Conservation (phyloP, 441 rosid genomes). For the Bocquillonia castaneifolia region DNA sequence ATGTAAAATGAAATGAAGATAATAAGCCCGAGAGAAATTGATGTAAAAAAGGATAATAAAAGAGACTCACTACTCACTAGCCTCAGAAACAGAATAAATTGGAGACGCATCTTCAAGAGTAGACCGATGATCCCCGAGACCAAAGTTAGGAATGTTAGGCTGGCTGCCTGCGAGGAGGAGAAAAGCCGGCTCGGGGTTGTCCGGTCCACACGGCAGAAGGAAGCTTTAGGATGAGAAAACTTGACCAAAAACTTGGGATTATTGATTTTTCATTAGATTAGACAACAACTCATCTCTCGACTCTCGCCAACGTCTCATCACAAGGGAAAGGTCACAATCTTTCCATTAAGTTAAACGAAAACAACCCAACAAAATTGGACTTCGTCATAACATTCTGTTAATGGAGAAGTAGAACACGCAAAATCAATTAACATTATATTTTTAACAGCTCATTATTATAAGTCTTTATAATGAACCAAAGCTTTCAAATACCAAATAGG, state of each 20-base stretch:
- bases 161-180: not conserved
- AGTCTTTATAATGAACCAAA: no score
- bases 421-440: not conserved
- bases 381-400: not conserved
- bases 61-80: not conserved
- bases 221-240: constrained; percentile 15
- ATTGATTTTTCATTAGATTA: constrained; percentile 4
- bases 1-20: not conserved
- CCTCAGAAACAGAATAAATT: no score
- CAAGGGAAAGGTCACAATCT: constrained; percentile 5
- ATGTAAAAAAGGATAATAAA: no score
- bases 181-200: not conserved
- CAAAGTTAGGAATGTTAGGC: constrained; percentile 31
- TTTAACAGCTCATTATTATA: no score
- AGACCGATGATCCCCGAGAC: not conserved
- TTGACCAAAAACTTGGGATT: constrained; percentile 10
- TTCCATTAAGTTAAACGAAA: no score
- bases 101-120: no score
- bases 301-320: not conserved
- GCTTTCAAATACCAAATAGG: no score
- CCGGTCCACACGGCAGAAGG: constrained; percentile 35
- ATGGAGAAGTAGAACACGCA: not conserved
- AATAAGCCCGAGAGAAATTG: not conserved
- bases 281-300: constrained; percentile 3
- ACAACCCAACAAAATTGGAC: no score